phyloP scores from a whole-genome alignment of 192 early-diverging fungal genomes.

The Linnemannia schmuckeri region DNA sequence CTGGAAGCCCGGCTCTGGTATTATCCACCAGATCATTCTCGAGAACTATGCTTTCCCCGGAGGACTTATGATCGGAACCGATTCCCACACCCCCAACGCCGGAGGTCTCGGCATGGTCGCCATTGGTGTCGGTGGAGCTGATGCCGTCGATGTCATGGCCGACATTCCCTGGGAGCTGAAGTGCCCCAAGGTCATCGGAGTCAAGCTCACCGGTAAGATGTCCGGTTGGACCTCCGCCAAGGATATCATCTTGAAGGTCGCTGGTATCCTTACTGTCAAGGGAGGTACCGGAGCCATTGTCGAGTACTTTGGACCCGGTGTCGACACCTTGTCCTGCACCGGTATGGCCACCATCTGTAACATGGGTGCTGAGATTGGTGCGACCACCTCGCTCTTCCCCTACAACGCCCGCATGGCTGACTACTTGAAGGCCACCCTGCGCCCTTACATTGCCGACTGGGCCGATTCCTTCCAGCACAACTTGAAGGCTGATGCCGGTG shows the following conservation, averaged over 20 bases:
- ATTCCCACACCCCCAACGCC: conserved; percentile 98
- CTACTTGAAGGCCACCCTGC: conserved; percentile 90
- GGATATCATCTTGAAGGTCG: conserved; percentile 95
- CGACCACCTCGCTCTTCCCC: conserved; percentile 97
- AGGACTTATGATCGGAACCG: conserved; percentile 96
- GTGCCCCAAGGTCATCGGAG: conserved; percentile 96
- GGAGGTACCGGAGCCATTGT: conserved; percentile 97
- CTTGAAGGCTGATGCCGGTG: conserved; percentile 88
- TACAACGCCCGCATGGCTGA: conserved; percentile 92
- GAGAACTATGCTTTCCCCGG: conserved; percentile 99
- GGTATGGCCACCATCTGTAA: conserved; percentile 99
- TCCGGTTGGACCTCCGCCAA: conserved; percentile 95
- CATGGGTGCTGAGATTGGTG: conserved; percentile 99
- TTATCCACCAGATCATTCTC: conserved; percentile 97
- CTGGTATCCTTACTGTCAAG: conserved; percentile 96
- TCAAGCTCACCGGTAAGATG: conserved; percentile 89
- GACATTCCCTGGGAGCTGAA: conserved; percentile 99
- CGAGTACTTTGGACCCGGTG: conserved; percentile 97
- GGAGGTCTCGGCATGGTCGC: conserved; percentile 97
- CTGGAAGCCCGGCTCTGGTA: conserved; percentile 95
- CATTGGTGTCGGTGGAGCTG: conserved; percentile 97
- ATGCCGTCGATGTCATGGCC: conserved; percentile 99
- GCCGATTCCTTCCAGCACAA: conserved; percentile 90
- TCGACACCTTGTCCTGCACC: conserved; percentile 94
- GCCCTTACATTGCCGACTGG: conserved; percentile 81